Base-by-base conservation (phyloP, 225 moss, liverwort and hornwort genomes). In the Marchantia polymorpha region DNA sequence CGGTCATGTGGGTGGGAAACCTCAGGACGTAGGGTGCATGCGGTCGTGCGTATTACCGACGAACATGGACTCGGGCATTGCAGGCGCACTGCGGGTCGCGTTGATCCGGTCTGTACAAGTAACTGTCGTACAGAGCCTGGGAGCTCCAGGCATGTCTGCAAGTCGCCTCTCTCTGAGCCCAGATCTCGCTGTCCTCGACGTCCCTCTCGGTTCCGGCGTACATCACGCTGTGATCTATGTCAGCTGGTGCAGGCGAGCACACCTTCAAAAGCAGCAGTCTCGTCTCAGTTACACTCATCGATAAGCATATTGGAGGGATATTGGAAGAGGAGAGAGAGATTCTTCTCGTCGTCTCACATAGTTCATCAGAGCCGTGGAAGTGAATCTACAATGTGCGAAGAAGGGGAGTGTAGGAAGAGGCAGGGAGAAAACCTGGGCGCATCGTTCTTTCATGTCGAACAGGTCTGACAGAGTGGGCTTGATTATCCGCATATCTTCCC, bases 401-500 rank as follows among this genome's bases (percentile, higher is more conserved):
- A 23, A 59, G 49, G 4, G 9, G 69, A 46, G 69, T 17, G 29
- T 16, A 69, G 16, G 5, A 7, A 29, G 5, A 12, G 50, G 59
- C 0, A 47, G 26, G 29, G 69, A 51, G 27, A 71, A 11, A 39
- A 85, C 85, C 75, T 85, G 81, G 3, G 75, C 78, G 52, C 67
- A 78, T 0, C 81, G 69, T 22, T 82, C 85, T 48, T 71, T 25
- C 25, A 76, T 1, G 55, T 85, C 69, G 73, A 73, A 85, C 19
- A 85, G 55, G 52, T 85, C 85, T 22, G 78, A 61, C 48, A 85
- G 55, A 20, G 69, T 30, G 0, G 85, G 85, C 19, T 85, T 81
- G 68, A 78, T 75, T 25, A 70, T 82, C 46, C 55, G 15, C 76
- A 76, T 76, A 17, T 85, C 69, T 52, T 81, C 74, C 66, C 60